A percentile compares a stretch with the other conserved stretches of the same genome.
Evolutionary conservation across 2,329 filamentous ascomycete species (phyloP).

Genomic region (Apiospora aurea): DNA sequence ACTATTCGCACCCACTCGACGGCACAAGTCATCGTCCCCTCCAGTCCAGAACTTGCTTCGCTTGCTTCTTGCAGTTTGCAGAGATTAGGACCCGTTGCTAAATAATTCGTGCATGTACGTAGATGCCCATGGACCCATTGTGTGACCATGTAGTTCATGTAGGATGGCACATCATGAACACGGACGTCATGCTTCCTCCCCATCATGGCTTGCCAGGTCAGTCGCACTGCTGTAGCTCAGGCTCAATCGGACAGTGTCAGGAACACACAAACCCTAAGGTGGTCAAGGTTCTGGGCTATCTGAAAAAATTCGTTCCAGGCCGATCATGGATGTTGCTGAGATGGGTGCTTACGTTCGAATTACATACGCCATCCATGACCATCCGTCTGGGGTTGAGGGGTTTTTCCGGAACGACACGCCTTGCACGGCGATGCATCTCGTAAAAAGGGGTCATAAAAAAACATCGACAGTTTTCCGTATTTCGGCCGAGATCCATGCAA

Average conservation of each 20-base stretch:
- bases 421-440: not conserved
- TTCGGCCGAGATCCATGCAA: not conserved
- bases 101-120: not conserved
- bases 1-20: not conserved
- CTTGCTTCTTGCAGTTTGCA: not conserved
- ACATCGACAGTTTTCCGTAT: not conserved
- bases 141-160: not conserved
- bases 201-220: not conserved
- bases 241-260: not conserved
- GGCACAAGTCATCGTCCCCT: not conserved
- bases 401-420: not conserved
- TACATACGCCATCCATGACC: not conserved
- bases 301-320: not conserved
- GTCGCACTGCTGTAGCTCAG: not conserved
- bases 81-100: not conserved
- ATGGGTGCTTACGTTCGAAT: conserved; percentile 7
- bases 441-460: not conserved
- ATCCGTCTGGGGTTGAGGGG: not conserved
- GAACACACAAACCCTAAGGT: conserved; percentile 9
- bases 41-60: not conserved
- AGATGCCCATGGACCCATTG: not conserved
- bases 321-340: not conserved
- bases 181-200: not conserved
- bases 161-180: not conserved
- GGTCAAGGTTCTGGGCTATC: conserved; percentile 1